A percentile compares a stretch with the other conserved stretches of the same genome.
These are phyloP conservation scores for Didymella glomerata DNA, from an alignment of 2,329 filamentous ascomycete species.

Conservation along the genomic window DNA sequence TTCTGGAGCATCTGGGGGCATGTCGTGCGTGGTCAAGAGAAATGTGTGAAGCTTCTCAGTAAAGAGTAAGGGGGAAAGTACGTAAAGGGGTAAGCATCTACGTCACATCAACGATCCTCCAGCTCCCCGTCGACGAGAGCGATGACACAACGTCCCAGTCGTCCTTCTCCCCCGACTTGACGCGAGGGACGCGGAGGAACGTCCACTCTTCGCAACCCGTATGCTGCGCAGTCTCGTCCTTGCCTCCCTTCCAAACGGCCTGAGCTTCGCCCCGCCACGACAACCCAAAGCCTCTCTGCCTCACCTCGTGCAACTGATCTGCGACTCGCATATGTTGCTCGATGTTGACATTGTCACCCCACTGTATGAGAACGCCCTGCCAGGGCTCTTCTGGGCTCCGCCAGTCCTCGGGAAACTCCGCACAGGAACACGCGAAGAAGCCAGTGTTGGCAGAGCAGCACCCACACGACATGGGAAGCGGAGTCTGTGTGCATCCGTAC, in stretches of 20 bases:
- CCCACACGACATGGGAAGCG: neutral
- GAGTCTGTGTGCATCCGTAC: neutral
- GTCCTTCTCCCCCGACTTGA: neutral
- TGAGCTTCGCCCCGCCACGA: too few relatives aligned
- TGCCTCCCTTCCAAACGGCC: too few relatives aligned
- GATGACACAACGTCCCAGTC: constrained; percentile 4
- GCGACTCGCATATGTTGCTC: neutral
- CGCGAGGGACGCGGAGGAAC: neutral
- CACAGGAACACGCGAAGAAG: neutral
- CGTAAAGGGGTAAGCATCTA: neutral
- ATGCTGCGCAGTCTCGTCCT: too few relatives aligned
- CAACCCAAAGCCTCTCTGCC: neutral
- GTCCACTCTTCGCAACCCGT: neutral
- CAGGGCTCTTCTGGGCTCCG: neutral
- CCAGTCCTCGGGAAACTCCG: neutral
- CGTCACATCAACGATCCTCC: neutral
- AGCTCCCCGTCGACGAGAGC: neutral
- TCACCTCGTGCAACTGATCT: neutral
- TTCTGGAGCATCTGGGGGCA: too few relatives aligned
- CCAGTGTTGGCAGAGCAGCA: neutral
- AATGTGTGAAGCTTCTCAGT: too few relatives aligned
- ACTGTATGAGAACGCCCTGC: neutral
- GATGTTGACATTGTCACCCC: neutral
- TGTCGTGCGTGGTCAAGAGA: too few relatives aligned
- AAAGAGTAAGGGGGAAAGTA: too few relatives aligned